These are phyloP conservation scores for Phytophthora tubulina DNA, from an alignment of 352 stramenopile genomes.

Conservation along the genomic window DNA sequence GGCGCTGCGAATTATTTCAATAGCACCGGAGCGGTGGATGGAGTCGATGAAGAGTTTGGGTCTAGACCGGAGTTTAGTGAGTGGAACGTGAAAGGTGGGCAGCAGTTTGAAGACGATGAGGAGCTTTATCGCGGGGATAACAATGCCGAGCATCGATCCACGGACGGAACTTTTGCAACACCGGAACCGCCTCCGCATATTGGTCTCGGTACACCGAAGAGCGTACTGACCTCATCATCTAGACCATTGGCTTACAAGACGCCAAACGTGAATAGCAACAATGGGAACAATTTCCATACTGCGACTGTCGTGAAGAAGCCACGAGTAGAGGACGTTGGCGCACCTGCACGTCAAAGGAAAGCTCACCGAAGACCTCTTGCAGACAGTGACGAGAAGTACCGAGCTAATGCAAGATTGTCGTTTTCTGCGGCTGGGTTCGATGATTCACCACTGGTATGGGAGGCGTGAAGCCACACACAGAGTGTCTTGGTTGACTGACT, in stretches of 20 bases:
- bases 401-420: constrained; percentile 59
- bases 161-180: constrained; percentile 41
- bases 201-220: constrained; percentile 40
- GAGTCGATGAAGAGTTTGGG: constrained; percentile 6
- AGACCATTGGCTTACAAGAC: constrained; percentile 48
- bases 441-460: constrained; percentile 61
- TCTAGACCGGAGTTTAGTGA: constrained; percentile 21
- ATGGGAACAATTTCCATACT: constrained; percentile 27
- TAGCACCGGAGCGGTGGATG: constrained; percentile 21
- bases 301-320: constrained; percentile 67
- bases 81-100: constrained; percentile 1
- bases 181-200: constrained; percentile 39
- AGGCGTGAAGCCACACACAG: neutral
- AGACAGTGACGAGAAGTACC: constrained; percentile 67
- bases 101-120: constrained; percentile 19
- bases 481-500: constrained; percentile 13
- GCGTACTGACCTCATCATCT: constrained; percentile 11
- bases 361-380: constrained; percentile 57
- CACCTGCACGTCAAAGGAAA: constrained; percentile 58
- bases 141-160: constrained; percentile 39
- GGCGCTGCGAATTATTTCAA: constrained; percentile 57
- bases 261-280: constrained; percentile 35
- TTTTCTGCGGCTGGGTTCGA: constrained; percentile 69
- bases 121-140: constrained; percentile 14
- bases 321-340: constrained; percentile 47